These are phyloP conservation scores for Arachis stenosperma DNA, from an alignment of 306 rosid species.

Conservation along the genomic window DNA sequence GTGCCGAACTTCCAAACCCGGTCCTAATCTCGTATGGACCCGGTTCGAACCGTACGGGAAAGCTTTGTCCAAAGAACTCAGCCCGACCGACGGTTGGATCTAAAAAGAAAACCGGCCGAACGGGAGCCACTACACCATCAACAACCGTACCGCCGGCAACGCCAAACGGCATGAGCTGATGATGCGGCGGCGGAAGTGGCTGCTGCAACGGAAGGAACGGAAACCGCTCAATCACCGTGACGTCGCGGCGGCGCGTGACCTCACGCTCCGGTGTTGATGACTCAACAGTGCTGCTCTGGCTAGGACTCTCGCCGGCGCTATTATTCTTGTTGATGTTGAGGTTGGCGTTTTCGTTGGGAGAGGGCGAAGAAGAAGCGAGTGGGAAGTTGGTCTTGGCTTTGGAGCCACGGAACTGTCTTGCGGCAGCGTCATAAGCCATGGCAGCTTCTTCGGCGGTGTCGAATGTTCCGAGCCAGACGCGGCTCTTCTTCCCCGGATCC, in stretches of 20 bases:
- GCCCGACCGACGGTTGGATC: conserved; percentile 30
- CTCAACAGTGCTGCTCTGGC: conserved; percentile 63
- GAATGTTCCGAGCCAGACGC: conserved; percentile 62
- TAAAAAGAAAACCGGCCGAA: conserved; percentile 48
- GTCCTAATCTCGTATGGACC: conserved; percentile 41
- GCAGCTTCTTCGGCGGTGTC: conserved; percentile 72
- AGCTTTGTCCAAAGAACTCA: conserved; percentile 45
- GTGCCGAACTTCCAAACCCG: conserved; percentile 37
- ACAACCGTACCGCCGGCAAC: neutral
- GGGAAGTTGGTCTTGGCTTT: conserved; percentile 60
- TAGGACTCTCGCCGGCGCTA: conserved; percentile 39
- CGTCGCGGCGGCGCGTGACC: conserved; percentile 36
- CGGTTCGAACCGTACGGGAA: conserved; percentile 50
- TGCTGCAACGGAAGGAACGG: conserved; percentile 51
- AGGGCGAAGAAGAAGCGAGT: neutral
- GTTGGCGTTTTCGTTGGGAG: neutral
- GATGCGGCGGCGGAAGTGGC: conserved; percentile 29
- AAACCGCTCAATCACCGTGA: conserved; percentile 36
- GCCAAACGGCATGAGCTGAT: conserved; percentile 34
- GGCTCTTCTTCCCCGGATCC: conserved; percentile 60
- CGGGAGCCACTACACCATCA: conserved; percentile 7
- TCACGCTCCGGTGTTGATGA: conserved; percentile 55
- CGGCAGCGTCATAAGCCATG: conserved; percentile 56
- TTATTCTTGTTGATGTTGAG: neutral
- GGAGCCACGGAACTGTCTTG: conserved; percentile 53